A percentile compares a stretch with the other conserved stretches of the same genome.
Evolutionary conservation across 257 asterid genomes (phyloP).

Genomic region (Solanum virginianum): DNA sequence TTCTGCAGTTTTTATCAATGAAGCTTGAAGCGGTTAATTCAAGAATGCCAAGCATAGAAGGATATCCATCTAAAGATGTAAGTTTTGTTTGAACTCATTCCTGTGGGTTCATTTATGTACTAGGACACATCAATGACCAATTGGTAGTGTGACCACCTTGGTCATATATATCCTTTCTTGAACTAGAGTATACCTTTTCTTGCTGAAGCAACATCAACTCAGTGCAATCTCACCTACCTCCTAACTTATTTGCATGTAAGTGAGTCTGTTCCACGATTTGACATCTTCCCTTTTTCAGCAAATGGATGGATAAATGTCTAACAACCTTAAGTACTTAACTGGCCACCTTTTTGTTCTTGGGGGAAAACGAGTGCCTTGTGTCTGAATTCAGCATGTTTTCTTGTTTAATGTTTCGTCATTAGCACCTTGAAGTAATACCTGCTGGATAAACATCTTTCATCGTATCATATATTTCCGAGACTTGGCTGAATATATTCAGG

Average conservation of each 20-base stretch:
- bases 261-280: neutral
- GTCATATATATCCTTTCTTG: neutral
- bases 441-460: neutral
- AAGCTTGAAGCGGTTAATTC: conserved; percentile 90
- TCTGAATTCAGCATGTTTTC: neutral
- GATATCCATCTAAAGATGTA: conserved; percentile 76
- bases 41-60: conserved; percentile 48
- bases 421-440: neutral
- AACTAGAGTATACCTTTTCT: neutral
- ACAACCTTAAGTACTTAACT: neutral
- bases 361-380: neutral
- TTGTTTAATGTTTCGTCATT: neutral
- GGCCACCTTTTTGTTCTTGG: neutral
- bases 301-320: neutral
- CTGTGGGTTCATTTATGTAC: neutral
- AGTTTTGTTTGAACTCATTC: conserved; percentile 11
- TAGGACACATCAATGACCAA: neutral
- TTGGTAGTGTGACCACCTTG: neutral
- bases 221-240: neutral
- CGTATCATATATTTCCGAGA: neutral
- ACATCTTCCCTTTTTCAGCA: neutral
- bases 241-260: neutral
- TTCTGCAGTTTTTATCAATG: conserved; percentile 72
- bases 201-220: neutral
- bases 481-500: neutral